Base-by-base conservation (phyloP, 202 grass and related monocot genomes). In the Cymbopogon flexuosus region DNA sequence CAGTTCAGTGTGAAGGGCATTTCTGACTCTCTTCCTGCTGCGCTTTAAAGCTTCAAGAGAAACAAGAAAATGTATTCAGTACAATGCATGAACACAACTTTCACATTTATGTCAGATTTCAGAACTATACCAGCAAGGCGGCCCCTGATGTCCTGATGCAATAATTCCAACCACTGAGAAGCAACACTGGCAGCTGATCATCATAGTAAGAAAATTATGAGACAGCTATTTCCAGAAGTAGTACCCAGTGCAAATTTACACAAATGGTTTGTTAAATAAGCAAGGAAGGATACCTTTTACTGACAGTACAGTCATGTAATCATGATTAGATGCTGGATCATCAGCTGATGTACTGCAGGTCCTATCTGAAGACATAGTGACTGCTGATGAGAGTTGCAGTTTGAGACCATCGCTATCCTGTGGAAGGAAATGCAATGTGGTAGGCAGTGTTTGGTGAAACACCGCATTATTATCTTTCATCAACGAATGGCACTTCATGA, bases 21-120 rank as follows among this genome's bases (percentile, higher is more conserved):
- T 99, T 82, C 85, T 93, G 39, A 99, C 92, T 88, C 96, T 99
- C 92, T 96, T 93, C 81, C 86, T 87, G 72, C 96, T 99, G 54
- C 92, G 90, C 84, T 89, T 90, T 78, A 99, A 83, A 75, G 96
- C 96, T 99, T 71, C 65, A 91, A 84, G 54, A 56, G 83, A 70
- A 64, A 74, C 24, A 47, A 36, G 62, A 82, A 82, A 36, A 49
- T 6, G 3, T 35, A 59, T 76, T 27, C 34, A 54, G 66, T 29
- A 73, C 5, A 69, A 64, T 75, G 33, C 70, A 69, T 46, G 63
- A 36, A 13, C 60, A 42, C 35, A 83, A 34, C 4, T 68, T 73
- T 14, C 0, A 9, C 45, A 70, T 39, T 27, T 74, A 68, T 9
- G 39, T 81, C 10, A 24, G 42, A 58, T 7, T 86, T 43, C 34